Base-by-base conservation (phyloP, 2,329 filamentous ascomycete genomes). In the Rutstroemia sp. region DNA sequence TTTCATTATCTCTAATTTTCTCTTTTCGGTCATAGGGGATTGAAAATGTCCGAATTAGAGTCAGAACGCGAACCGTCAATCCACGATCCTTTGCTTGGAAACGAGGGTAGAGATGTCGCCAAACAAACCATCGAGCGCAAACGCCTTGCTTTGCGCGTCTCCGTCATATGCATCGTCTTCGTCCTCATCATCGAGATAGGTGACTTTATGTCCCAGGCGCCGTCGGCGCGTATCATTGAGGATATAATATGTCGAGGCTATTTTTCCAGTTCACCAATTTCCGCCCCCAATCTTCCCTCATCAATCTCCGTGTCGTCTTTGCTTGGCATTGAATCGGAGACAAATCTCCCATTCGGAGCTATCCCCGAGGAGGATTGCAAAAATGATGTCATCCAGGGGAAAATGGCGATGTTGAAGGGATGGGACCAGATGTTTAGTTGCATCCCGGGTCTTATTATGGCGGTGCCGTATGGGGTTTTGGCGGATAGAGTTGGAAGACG, bases 211-310 rank as follows among this genome's bases (percentile, higher is more conserved):
- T 36, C 57, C 36, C 40, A 66, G 34, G 71, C 78, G 3, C 76
- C 80, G 0, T 64, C 69, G 46, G 76, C 74, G 50, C 75, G 76
- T 53, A 73, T 82, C 51, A 73, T 78, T 60, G 80, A 84, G 64
- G 72, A 74, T 51, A 73, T 81, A 47, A 74, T 81, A 46, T 83
- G 81, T 65, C 75, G 75, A 23, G 16, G 25, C 14, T 72, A 76
- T 58, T 78, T 76, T 60, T 73, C 76, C 5, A 68, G 73, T 2
- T 67, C 73, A 46, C 65, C 73, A 0, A 61, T 61, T 34, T 62
- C 60, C 12, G n/a, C 27, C 38, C 47, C 52, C 25, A 27, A 27
- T 27, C 25, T 8, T 23, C 5, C 23, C 23, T 23, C 23, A 23
- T 23, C 23, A 23, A 23, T 23, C 23, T 23, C 23, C 1, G 23